Conservation (phyloP, 495 filamentous ascomycete species). For the Penicillium bovifimosum region DNA sequence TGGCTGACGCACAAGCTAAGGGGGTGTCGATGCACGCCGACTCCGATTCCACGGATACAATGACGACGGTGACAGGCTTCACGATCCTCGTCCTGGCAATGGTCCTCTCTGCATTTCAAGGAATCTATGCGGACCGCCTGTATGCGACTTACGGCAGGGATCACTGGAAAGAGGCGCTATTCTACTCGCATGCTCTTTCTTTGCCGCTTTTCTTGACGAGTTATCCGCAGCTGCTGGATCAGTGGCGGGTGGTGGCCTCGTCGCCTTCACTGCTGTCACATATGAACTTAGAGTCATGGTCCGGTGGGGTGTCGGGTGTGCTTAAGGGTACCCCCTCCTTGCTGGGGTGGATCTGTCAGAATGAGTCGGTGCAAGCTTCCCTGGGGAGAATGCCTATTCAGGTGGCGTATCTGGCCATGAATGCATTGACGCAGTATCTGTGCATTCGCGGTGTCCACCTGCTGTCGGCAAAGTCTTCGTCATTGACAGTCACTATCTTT, state of each 20-base stretch:
- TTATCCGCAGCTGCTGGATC: slow-evolving; percentile 37
- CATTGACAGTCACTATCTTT: slow-evolving; percentile 91
- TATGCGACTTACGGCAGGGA: slow-evolving; percentile 73
- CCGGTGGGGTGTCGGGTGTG: background rate
- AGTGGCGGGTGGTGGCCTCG: slow-evolving; percentile 45
- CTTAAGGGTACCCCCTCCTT: slow-evolving; percentile 4
- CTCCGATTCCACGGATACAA: slow-evolving; percentile 10
- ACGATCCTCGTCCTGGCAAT: slow-evolving; percentile 82
- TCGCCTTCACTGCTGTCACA: slow-evolving; percentile 37
- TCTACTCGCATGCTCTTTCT: slow-evolving; percentile 82
- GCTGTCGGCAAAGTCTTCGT: slow-evolving; percentile 76
- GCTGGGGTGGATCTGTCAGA: slow-evolving; percentile 8
- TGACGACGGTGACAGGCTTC: slow-evolving; percentile 66
- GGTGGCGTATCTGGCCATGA: slow-evolving; percentile 65
- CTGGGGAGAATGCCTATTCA: slow-evolving; percentile 58
- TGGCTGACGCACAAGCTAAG: slow-evolving; percentile 81
- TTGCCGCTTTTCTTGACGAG: slow-evolving; percentile 59
- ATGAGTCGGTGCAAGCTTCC: slow-evolving; percentile 9
- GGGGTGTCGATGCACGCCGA: slow-evolving; percentile 41
- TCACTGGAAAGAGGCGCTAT: slow-evolving; percentile 94
- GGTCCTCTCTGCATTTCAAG: slow-evolving; percentile 87
- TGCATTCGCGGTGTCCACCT: slow-evolving; percentile 95
- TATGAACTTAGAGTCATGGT: background rate
- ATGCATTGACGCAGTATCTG: slow-evolving; percentile 86
- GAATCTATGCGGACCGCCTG: slow-evolving; percentile 85